phyloP scores from a whole-genome alignment of 163 green algal species.

The Scenedesmus sp. region DNA sequence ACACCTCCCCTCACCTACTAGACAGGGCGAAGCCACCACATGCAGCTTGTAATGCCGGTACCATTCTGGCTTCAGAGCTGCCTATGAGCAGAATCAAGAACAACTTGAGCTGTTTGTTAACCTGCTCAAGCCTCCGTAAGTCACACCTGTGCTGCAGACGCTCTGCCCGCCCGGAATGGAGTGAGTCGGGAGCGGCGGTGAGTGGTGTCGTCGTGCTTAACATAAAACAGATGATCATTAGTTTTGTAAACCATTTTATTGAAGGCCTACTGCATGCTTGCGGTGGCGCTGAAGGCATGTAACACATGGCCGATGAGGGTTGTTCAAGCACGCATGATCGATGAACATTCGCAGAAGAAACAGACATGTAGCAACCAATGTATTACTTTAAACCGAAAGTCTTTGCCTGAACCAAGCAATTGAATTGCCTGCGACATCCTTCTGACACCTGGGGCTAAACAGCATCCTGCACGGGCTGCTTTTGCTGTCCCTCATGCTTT shows the following conservation, averaged over 20 bases:
- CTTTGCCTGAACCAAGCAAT: background rate
- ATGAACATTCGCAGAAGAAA: background rate
- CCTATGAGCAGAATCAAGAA: background rate
- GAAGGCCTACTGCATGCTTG: background rate
- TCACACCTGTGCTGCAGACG: background rate
- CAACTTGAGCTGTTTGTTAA: no score
- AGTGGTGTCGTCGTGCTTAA: background rate
- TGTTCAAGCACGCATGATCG: background rate
- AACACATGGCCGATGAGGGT: background rate
- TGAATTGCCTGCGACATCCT: background rate
- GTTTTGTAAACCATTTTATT: no score
- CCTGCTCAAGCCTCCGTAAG: background rate
- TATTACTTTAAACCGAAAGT: background rate
- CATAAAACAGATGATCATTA: background rate
- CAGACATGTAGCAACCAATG: background rate
- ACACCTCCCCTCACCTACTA: background rate
- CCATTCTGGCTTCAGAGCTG: background rate
- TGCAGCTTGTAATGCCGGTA: background rate
- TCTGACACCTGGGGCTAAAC: background rate
- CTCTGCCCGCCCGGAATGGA: background rate
- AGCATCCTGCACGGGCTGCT: background rate
- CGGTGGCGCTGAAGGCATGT: background rate
- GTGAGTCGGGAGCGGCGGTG: background rate
- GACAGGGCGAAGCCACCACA: background rate
- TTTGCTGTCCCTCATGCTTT: background rate